These are phyloP conservation scores for Candida nitratophila DNA, from an alignment of 805 yeast species.

Conservation along the genomic window DNA sequence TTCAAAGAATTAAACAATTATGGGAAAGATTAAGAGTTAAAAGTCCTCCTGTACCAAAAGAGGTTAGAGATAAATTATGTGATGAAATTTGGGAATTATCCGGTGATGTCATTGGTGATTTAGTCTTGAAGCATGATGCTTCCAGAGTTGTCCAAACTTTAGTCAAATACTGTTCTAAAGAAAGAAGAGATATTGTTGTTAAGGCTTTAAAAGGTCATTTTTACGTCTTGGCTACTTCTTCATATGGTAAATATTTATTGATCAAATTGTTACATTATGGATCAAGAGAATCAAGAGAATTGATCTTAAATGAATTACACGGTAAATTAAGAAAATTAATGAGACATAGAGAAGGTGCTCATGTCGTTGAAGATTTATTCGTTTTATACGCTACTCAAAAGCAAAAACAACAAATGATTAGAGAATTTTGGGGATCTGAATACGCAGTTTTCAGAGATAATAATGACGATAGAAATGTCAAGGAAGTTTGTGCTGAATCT, in stretches of 20 bases:
- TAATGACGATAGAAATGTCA: constrained; percentile 54
- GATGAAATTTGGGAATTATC: constrained; percentile 81
- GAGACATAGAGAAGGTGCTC: constrained; percentile 98
- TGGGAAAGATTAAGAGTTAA: constrained; percentile 93
- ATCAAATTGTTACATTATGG: constrained; percentile 92
- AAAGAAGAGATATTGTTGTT: constrained; percentile 67
- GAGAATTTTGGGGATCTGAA: constrained; percentile 96
- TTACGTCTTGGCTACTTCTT: constrained; percentile 79
- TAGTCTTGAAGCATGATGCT: constrained; percentile 93
- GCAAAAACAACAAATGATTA: constrained; percentile 84
- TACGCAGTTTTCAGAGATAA: constrained; percentile 83
- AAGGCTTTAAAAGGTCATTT: constrained; percentile 64
- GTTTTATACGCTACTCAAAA: constrained; percentile 77
- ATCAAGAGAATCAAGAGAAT: constrained; percentile 66
- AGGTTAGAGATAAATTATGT: constrained; percentile 67
- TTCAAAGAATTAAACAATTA: constrained; percentile 72
- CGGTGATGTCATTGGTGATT: constrained; percentile 68
- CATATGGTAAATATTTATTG: constrained; percentile 88
- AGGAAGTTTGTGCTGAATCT: constrained; percentile 58
- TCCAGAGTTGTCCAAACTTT: constrained; percentile 93
- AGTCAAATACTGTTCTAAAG: constrained; percentile 76
- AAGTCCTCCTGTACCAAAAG: constrained; percentile 72
- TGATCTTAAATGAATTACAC: constrained; percentile 76
- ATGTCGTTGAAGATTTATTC: constrained; percentile 89
- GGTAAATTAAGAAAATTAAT: constrained; percentile 86